Base-by-base conservation (phyloP, 176 grass and related monocot species). In the Ensete ventricosum region DNA sequence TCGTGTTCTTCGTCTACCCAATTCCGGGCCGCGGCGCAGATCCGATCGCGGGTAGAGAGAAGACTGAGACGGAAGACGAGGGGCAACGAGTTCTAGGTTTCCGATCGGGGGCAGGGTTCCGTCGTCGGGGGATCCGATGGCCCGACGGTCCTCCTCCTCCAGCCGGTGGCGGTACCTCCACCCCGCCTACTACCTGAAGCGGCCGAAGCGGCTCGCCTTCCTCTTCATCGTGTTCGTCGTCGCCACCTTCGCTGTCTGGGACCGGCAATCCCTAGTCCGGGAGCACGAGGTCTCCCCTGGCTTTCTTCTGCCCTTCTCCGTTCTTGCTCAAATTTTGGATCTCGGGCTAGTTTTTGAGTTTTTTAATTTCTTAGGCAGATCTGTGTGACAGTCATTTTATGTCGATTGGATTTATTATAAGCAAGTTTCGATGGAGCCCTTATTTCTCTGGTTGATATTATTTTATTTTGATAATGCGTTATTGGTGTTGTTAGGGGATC, bases 181-280 rank as follows among this genome's bases (percentile, higher is more conserved):
- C 91, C 95, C 95, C 5, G 84, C 88, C 12, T 94, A 94, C 68
- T 99, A 99, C 73, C 88, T 99, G 67, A 99, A 94, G 84, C 90
- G 96, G 81, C 96, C 91, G 73, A 94, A 91, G 83, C 85, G 90
- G 73, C 83, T 99, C 6, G 96, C 86, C 64, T 77, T 94, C 84
- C 82, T 99, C 79, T 95, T 99, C 81, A 64, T 99, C 63, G 78
- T 94, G 76, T 99, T 99, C 69, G 96, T 99, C 76, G 73, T 86
- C 49, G 81, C 81, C 67, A 86, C 86, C 77, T 95, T 99, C 77
- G 91, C 86, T 77, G 85, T 95, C 78, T 99, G 96, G 96, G 96
- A 99, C 57, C 91, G 96, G 52, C 96, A 91, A 67, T 89, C 86
- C 53, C 84, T 99, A 64, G 84, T 95, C 59, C 66, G 84, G 54